Base-by-base conservation (phyloP, 495 filamentous ascomycete genomes). In the Annulohypoxylon stygium region DNA sequence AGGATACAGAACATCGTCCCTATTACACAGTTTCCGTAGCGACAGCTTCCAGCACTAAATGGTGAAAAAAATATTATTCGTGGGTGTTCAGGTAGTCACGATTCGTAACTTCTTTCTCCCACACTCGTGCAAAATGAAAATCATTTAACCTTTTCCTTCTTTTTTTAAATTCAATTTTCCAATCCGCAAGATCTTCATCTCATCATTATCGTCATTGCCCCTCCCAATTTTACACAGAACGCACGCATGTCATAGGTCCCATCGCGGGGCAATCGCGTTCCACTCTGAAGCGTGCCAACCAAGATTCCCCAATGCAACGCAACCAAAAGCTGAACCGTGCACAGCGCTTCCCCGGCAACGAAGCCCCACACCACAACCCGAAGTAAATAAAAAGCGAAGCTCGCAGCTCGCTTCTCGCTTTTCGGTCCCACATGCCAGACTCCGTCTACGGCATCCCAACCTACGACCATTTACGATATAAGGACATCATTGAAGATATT, bases 401-500 rank as follows among this genome's bases (percentile, higher is more conserved):
- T 25, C 12, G 7, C 50, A 12, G 50, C 12, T 33, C 16, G 8
- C 48, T 25, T 25, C 12, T 33, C 16, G 8, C 48, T 25, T 25
- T 18, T 23, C 20, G 55, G 45, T 48, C 18, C 57, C 47, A 37
- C 47, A 77, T 78, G 77, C 61, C 71, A n/a, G 11, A 2, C 30
- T 30, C 5, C 12, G 67, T 74, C 48, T 77, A 77, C 61, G 77
- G 77, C 72, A 70, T 77, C 71, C 67, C 75, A 70, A 12, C 60
- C 39, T 61, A 57, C 33, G 41, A 67, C 36, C 67, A 69, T 53
- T 70, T 62, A 51, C 75, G 75, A 43, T 67, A 68, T 43, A 71
- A 74, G 72, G 75, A 81, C 53, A 76, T 79, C 20, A 63, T 86
- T 75, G 59, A 74, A 45, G 79, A 83, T 58, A 81, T 85, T 63